These are phyloP conservation scores for Nannizziopsis arthrosporioides DNA, from an alignment of 2,329 filamentous ascomycete genomes.

Conservation along the genomic window DNA sequence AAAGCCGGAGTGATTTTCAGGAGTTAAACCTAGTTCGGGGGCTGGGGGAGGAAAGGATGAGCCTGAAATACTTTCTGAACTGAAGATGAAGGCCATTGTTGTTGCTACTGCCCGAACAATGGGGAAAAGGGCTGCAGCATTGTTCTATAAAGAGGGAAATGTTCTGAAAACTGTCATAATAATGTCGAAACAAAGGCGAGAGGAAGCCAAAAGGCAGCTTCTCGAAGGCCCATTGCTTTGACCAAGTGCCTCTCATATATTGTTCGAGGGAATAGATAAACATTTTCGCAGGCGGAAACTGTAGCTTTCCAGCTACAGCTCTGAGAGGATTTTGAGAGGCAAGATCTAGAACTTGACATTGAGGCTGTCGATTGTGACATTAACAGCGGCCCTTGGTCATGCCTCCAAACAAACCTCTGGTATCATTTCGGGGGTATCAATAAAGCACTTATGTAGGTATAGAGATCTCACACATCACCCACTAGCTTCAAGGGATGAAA, in stretches of 20 bases:
- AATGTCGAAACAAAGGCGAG: neutral
- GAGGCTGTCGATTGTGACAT: no score
- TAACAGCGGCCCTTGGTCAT: no score
- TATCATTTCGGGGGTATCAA: no score
- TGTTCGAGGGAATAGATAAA: neutral
- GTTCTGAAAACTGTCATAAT: slow-evolving; percentile 1
- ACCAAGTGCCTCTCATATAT: neutral
- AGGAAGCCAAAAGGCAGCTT: neutral
- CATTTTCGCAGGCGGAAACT: neutral
- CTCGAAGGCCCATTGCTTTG: neutral
- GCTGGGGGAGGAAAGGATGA: slow-evolving; percentile 11
- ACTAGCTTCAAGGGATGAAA: no score
- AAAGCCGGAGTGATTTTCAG: neutral
- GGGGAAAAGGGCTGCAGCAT: slow-evolving; percentile 5
- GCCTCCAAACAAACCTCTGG: no score
- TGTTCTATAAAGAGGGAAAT: slow-evolving; percentile 2
- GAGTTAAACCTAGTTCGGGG: slow-evolving; percentile 1
- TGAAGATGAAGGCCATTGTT: slow-evolving; percentile 25
- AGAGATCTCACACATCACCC: no score
- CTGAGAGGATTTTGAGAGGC: no score
- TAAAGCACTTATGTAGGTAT: no score
- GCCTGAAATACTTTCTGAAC: slow-evolving; percentile 28
- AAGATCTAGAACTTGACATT: no score
- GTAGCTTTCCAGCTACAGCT: neutral
- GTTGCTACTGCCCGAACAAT: slow-evolving; percentile 25